These are phyloP conservation scores for Acanthamoeba culbertsoni DNA, from an alignment of 208 protist species.

Conservation along the genomic window DNA sequence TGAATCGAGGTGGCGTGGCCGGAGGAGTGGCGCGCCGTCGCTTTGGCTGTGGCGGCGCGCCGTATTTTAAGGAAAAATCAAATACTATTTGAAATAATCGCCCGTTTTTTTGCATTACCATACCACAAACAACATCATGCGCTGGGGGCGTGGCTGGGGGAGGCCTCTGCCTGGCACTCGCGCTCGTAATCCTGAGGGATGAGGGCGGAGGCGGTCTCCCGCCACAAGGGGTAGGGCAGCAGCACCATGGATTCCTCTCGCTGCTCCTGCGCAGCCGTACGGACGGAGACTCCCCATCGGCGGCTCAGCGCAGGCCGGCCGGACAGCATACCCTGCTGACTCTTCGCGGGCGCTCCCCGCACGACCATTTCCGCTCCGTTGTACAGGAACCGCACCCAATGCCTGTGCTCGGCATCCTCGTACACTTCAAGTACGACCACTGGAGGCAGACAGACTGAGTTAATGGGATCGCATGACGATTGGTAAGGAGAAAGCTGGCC, in stretches of 20 bases:
- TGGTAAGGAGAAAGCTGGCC: not conserved
- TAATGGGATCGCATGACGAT: not conserved
- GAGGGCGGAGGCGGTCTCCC: too few species aligned
- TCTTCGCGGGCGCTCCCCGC: not conserved
- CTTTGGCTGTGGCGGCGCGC: not conserved
- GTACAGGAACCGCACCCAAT: constrained; percentile 44
- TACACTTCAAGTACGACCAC: not conserved
- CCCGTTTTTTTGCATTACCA: too few species aligned
- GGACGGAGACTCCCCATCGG: too few species aligned
- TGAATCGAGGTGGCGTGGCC: not conserved
- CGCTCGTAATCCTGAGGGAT: too few species aligned
- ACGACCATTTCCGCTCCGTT: constrained; percentile 23
- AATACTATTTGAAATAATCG: too few species aligned
- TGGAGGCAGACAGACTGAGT: not conserved
- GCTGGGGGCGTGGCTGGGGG: too few species aligned
- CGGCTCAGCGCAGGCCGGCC: too few species aligned
- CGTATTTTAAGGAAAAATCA: too few species aligned
- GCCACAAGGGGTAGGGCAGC: not conserved
- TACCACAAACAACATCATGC: too few species aligned
- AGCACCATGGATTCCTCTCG: not conserved
- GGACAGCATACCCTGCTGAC: not conserved
- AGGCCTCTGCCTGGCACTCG: not conserved
- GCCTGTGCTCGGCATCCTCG: not conserved
- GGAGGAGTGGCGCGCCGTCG: not conserved
- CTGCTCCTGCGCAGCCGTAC: not conserved